These are phyloP conservation scores for Pseudonitzschia pungens DNA, from an alignment of 108 stramenopile genomes.

Conservation along the genomic window DNA sequence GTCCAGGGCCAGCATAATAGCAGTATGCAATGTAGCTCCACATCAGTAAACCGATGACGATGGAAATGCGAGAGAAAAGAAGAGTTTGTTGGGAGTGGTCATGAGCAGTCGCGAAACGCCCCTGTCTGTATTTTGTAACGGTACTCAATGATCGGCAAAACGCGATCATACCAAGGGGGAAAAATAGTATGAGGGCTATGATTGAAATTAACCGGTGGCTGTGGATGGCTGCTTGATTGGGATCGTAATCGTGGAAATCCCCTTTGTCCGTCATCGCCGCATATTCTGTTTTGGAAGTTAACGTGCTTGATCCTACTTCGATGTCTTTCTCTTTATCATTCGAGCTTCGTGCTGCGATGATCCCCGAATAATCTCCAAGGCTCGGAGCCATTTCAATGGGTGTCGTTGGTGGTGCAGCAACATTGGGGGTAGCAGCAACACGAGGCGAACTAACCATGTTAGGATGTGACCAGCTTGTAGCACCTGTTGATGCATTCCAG, in stretches of 20 bases:
- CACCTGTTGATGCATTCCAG: slow-evolving; percentile 44
- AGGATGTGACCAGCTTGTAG: slow-evolving; percentile 50
- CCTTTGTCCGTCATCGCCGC: neutral
- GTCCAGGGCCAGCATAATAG: neutral
- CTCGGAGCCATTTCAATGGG: neutral
- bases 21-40: slow-evolving; percentile 2
- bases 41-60: neutral
- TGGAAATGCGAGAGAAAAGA: slow-evolving; percentile 11
- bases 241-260: slow-evolving; percentile 9
- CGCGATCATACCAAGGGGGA: slow-evolving; percentile 5
- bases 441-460: neutral
- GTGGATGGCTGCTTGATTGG: neutral
- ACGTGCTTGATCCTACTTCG: neutral
- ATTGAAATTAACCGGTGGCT: slow-evolving; percentile 1
- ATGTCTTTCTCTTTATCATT: neutral
- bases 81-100: slow-evolving; percentile 14
- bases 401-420: neutral
- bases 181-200: neutral
- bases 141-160: neutral
- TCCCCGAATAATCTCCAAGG: slow-evolving; percentile 1
- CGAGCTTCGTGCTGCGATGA: neutral
- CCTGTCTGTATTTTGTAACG: slow-evolving; percentile 2
- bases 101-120: neutral
- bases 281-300: neutral
- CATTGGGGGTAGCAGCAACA: no score